These are phyloP conservation scores for Scenedesmus sp. DNA, from an alignment of 163 green algal species.

Conservation along the genomic window DNA sequence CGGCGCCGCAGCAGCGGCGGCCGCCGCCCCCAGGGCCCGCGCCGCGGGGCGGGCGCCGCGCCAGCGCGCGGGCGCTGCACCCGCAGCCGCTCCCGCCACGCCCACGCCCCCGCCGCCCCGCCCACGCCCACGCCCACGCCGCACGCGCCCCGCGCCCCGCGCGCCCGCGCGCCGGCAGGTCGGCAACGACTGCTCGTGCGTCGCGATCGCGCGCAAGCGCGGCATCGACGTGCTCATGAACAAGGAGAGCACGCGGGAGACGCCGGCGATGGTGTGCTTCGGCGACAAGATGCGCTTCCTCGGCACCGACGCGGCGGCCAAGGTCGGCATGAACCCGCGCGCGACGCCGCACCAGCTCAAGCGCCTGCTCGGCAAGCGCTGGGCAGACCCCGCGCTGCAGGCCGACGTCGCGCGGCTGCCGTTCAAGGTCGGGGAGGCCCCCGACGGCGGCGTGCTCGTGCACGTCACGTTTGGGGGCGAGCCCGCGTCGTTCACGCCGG, in stretches of 20 bases:
- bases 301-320: slow-evolving; percentile 69
- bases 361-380: slow-evolving; percentile 93
- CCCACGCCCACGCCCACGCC: no score
- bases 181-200: slow-evolving; percentile 39
- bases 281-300: slow-evolving; percentile 80
- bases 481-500: slow-evolving; percentile 78
- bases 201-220: slow-evolving; percentile 44
- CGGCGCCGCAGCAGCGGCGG: neutral
- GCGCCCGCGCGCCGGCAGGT: neutral
- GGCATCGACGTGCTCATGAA: slow-evolving; percentile 98
- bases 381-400: slow-evolving; percentile 87
- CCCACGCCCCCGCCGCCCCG: no score
- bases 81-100: no score
- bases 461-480: slow-evolving; percentile 89
- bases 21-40: neutral
- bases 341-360: slow-evolving; percentile 97
- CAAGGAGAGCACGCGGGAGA: slow-evolving; percentile 96
- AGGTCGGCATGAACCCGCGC: slow-evolving; percentile 89
- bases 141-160: neutral
- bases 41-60: neutral
- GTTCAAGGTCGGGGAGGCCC: slow-evolving; percentile 74
- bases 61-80: no score
- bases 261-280: slow-evolving; percentile 92
- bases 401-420: slow-evolving; percentile 78
- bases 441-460: slow-evolving; percentile 83